These are phyloP conservation scores for Ganoderma boninense DNA, from an alignment of 1,284 basidiomycete species.

Conservation along the genomic window DNA sequence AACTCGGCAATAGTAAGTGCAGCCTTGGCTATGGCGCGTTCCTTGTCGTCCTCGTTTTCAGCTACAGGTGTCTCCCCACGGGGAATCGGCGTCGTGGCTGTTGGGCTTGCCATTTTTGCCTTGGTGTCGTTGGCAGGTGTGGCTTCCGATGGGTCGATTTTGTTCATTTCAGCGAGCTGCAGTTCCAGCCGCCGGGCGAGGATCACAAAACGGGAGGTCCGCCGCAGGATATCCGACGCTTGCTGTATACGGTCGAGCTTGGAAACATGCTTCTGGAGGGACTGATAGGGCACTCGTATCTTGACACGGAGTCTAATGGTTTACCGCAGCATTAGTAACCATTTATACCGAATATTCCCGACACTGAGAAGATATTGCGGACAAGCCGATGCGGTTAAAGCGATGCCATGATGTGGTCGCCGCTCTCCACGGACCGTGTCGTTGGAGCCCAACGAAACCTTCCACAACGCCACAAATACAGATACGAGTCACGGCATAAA, in stretches of 20 bases:
- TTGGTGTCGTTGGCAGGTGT: conserved; percentile 28
- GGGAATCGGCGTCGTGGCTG: conserved; percentile 13
- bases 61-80: conserved; percentile 29
- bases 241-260: conserved; percentile 82
- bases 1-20: conserved; percentile 91
- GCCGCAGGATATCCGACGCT: conserved; percentile 83
- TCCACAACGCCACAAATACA: background rate
- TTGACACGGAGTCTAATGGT: conserved; percentile 76
- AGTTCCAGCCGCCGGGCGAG: conserved; percentile 81
- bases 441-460: background rate
- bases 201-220: conserved; percentile 84
- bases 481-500: background rate
- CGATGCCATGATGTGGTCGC: background rate
- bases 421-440: background rate
- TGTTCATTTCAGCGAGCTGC: conserved; percentile 78
- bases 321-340: background rate
- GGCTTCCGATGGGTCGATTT: conserved; percentile 32
- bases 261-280: conserved; percentile 73
- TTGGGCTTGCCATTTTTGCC: conserved; percentile 29
- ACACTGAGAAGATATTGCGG: background rate
- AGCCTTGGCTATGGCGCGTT: conserved; percentile 88
- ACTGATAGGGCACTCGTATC: conserved; percentile 83
- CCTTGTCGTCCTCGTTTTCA: conserved; percentile 79
- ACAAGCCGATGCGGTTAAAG: background rate
- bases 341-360: background rate